Conservation (phyloP, 2,329 filamentous ascomycete species). For the Aspergillus neoniger region DNA sequence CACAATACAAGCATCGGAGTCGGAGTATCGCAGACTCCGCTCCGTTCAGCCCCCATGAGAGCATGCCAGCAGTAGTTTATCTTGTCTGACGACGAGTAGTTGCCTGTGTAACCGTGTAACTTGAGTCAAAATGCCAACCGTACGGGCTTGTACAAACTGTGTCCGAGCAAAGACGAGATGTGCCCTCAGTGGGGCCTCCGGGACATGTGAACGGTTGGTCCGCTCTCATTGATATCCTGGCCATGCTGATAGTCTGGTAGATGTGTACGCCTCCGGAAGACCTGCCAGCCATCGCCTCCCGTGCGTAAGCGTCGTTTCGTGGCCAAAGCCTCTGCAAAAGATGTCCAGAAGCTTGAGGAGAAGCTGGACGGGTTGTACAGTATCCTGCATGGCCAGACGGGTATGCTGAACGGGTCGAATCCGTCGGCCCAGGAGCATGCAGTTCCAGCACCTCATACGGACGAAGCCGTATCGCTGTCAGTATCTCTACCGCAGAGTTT, state of each 20-base stretch:
- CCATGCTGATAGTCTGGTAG: not conserved
- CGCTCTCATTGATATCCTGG: not conserved
- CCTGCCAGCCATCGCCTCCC: slow-evolving; percentile 6
- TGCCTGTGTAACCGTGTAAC: no score
- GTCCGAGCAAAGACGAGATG: slow-evolving; percentile 7
- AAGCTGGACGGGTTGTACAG: slow-evolving; percentile 4
- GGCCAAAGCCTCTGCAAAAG: not conserved
- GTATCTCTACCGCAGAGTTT: not conserved
- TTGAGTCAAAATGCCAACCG: not conserved
- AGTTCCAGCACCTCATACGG: not conserved
- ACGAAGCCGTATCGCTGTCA: not conserved
- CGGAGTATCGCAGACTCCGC: not conserved
- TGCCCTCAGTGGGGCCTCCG: not conserved
- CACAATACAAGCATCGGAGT: not conserved
- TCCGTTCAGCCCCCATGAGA: not conserved
- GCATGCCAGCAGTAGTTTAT: not conserved
- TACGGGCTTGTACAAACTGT: slow-evolving; percentile 9
- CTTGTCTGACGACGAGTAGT: no score
- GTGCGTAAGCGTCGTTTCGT: not conserved
- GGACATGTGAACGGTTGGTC: slow-evolving; percentile 3
- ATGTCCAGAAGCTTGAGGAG: slow-evolving; percentile 8
- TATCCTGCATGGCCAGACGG: not conserved
- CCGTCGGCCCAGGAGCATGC: not conserved
- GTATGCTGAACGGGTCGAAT: not conserved
- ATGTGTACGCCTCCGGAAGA: not conserved